Conservation (phyloP, 192 early-diverging fungal genomes). For the Oehlia diaphana region DNA sequence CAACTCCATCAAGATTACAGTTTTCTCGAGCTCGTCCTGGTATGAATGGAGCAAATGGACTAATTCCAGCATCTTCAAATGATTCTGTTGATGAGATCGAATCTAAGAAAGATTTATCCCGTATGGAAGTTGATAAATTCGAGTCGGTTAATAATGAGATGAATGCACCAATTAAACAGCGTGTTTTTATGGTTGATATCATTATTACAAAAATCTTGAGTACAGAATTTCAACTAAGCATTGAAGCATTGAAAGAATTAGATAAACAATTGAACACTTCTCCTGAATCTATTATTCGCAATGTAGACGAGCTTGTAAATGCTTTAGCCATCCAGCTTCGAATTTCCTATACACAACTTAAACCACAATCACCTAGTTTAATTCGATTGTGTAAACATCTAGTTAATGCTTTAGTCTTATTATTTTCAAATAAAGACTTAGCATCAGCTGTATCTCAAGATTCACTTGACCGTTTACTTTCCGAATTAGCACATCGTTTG, state of each 20-base stretch:
- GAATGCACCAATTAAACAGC: slow-evolving; percentile 25
- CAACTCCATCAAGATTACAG: background rate
- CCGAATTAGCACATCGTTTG: slow-evolving; percentile 77
- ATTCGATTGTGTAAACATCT: slow-evolving; percentile 79
- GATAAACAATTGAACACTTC: slow-evolving; percentile 61
- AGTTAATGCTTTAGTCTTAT: slow-evolving; percentile 70
- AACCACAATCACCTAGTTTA: slow-evolving; percentile 49
- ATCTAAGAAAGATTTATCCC: slow-evolving; percentile 1
- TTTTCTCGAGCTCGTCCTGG: background rate
- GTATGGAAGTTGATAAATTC: slow-evolving; percentile 22
- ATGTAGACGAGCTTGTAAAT: slow-evolving; percentile 67
- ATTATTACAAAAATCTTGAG: slow-evolving; percentile 70
- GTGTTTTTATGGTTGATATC: slow-evolving; percentile 62
- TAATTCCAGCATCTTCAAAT: slow-evolving; percentile 17
- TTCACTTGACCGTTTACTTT: slow-evolving; percentile 65
- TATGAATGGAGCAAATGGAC: slow-evolving; percentile 8
- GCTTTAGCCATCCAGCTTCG: slow-evolving; percentile 74
- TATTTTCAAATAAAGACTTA: slow-evolving; percentile 72
- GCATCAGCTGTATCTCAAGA: slow-evolving; percentile 64
- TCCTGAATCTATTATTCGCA: slow-evolving; percentile 53
- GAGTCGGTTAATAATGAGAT: background rate
- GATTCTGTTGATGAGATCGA: slow-evolving; percentile 10
- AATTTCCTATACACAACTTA: slow-evolving; percentile 64
- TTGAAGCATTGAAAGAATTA: slow-evolving; percentile 76
- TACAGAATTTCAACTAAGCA: slow-evolving; percentile 59